A percentile compares a stretch with the other conserved stretches of the same genome.
phyloP scores from a whole-genome alignment of 768 basidiomycete genomes.

The Tylopilus felleus region DNA sequence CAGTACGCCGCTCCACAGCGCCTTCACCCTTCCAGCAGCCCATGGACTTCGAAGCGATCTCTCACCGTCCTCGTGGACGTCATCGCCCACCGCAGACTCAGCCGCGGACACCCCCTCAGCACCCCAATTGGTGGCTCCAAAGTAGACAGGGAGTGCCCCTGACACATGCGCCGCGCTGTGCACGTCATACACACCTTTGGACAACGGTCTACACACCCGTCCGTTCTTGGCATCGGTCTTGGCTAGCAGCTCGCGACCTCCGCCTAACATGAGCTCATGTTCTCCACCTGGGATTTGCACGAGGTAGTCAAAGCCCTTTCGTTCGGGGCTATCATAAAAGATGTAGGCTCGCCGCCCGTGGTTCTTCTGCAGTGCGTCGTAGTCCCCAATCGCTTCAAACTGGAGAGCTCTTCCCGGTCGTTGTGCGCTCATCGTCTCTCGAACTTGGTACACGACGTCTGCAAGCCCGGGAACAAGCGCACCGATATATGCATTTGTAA shows the following conservation, averaged over 20 bases:
- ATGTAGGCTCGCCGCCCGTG: conserved; percentile 54
- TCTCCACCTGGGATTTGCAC: conserved; percentile 52
- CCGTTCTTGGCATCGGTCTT: background rate
- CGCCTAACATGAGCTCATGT: conserved; percentile 65
- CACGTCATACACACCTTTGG: conserved; percentile 32
- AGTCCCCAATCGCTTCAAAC: conserved; percentile 1
- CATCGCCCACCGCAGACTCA: conserved; percentile 9
- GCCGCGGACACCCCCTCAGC: conserved; percentile 30
- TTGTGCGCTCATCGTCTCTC: conserved; percentile 66
- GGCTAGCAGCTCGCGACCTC: conserved; percentile 40
- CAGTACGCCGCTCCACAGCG: conserved; percentile 62
- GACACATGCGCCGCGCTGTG: conserved; percentile 41
- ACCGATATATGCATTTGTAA: conserved; percentile 54
- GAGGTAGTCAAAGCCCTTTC: conserved; percentile 58
- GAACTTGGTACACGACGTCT: conserved; percentile 29
- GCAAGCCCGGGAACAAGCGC: conserved; percentile 43
- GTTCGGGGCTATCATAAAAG: conserved; percentile 44
- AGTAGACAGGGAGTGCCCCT: conserved; percentile 53
- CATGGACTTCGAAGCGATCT: conserved; percentile 22
- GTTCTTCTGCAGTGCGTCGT: conserved; percentile 14
- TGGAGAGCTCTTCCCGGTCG: conserved; percentile 42
- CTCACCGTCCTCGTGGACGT: conserved; percentile 11
- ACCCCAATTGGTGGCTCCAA: conserved; percentile 45
- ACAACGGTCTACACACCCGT: conserved; percentile 24
- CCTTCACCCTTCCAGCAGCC: conserved; percentile 47